These are phyloP conservation scores for Oryza meyeriana DNA, from an alignment of 176 grass and related monocot species.

Conservation along the genomic window DNA sequence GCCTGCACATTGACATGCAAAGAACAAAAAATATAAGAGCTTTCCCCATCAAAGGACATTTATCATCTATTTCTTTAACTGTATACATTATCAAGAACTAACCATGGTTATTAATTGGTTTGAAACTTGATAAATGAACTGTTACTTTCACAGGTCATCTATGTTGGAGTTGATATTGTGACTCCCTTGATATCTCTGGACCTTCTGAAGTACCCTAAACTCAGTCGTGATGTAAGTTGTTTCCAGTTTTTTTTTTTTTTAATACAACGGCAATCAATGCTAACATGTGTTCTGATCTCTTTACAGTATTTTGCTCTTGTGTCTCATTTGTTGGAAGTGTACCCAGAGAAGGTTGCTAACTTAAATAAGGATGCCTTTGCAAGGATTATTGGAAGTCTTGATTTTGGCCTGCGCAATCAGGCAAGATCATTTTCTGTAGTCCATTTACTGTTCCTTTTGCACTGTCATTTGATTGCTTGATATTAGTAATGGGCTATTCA, in stretches of 20 bases:
- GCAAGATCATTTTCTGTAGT: slow-evolving; percentile 37
- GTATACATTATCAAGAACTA: background rate
- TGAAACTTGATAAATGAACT: slow-evolving; percentile 17
- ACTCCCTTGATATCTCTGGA: slow-evolving; percentile 98
- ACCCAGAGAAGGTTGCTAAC: slow-evolving; percentile 93
- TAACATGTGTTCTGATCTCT: slow-evolving; percentile 26
- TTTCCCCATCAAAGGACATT: slow-evolving; percentile 7
- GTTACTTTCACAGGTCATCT: slow-evolving; percentile 75
- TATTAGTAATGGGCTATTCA: slow-evolving; percentile 12
- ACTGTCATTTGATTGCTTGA: background rate
- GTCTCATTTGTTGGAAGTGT: slow-evolving; percentile 94
- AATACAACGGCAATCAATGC: slow-evolving; percentile 25
- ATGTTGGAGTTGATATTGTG: slow-evolving; percentile 89
- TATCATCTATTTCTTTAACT: slow-evolving; percentile 6
- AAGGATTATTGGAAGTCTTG: slow-evolving; percentile 75
- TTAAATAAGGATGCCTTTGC: slow-evolving; percentile 82
- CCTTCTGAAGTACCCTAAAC: slow-evolving; percentile 98
- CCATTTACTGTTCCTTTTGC: background rate
- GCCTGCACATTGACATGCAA: background rate
- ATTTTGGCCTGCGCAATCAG: slow-evolving; percentile 86
- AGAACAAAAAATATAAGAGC: background rate
- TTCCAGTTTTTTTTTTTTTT: background rate
- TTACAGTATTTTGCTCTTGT: slow-evolving; percentile 93
- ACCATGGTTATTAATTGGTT: slow-evolving; percentile 25
- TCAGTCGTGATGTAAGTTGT: slow-evolving; percentile 84